Evolutionary conservation across 2,329 filamentous ascomycete genomes (phyloP).

Genomic region (Penicillium aurantiogriseum): DNA sequence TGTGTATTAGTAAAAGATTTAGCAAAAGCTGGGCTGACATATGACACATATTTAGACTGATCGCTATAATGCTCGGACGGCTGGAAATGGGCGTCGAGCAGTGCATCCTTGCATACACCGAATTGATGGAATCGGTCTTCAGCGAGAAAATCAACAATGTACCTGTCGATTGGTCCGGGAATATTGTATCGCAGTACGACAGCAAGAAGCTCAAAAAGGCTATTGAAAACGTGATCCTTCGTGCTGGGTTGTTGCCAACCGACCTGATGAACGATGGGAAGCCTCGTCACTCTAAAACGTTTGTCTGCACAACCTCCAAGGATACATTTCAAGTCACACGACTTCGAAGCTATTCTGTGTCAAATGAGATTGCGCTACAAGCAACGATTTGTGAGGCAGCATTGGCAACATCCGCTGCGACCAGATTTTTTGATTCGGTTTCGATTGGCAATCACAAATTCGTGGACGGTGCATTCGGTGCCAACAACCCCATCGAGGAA

Average conservation of each 20-base stretch:
- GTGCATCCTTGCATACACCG: slow-evolving; percentile 32
- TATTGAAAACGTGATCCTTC: slow-evolving; percentile 14
- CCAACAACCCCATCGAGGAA: slow-evolving; percentile 38
- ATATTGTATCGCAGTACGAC: slow-evolving; percentile 16
- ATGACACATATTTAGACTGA: slow-evolving; percentile 25
- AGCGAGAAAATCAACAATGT: slow-evolving; percentile 16
- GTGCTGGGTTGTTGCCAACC: neutral
- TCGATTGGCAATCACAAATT: slow-evolving; percentile 23
- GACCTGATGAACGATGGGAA: slow-evolving; percentile 13
- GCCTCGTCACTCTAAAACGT: neutral
- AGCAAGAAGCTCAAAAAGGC: slow-evolving; percentile 6
- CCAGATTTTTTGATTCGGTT: slow-evolving; percentile 27
- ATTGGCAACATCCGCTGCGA: slow-evolving; percentile 53
- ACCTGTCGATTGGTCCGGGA: slow-evolving; percentile 10
- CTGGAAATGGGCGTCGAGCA: slow-evolving; percentile 37
- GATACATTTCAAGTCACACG: slow-evolving; percentile 12
- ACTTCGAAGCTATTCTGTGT: slow-evolving; percentile 11
- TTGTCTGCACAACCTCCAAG: slow-evolving; percentile 20
- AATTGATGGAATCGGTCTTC: slow-evolving; percentile 29
- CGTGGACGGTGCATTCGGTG: slow-evolving; percentile 34
- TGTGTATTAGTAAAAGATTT: slow-evolving; percentile 13
- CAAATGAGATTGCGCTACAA: slow-evolving; percentile 1
- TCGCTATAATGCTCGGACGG: slow-evolving; percentile 41
- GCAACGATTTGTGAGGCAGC: slow-evolving; percentile 52
- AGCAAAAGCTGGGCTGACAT: neutral